These are phyloP conservation scores for Lentinula lateritia DNA, from an alignment of 768 basidiomycete genomes.

Conservation along the genomic window DNA sequence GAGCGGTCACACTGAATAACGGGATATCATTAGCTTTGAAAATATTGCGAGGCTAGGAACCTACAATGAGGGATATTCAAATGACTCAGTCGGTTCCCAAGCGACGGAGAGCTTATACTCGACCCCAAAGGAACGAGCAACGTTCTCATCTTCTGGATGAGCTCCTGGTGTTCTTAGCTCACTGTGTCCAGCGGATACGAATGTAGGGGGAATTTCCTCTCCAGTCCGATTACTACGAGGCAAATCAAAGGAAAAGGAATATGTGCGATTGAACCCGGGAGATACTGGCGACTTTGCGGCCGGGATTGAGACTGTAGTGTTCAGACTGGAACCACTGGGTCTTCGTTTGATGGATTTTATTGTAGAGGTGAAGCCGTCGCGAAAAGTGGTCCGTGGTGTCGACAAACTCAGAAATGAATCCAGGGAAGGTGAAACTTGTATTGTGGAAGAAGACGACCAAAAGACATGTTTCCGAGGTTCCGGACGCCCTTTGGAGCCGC, in stretches of 20 bases:
- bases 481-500: slow-evolving; percentile 14
- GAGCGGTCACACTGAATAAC: slow-evolving; percentile 51
- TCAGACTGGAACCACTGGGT: slow-evolving; percentile 37
- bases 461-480: slow-evolving; percentile 40
- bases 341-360: slow-evolving; percentile 23
- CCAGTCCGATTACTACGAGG: slow-evolving; percentile 42
- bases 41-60: slow-evolving; percentile 17
- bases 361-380: slow-evolving; percentile 29
- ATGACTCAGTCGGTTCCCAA: slow-evolving; percentile 51
- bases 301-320: slow-evolving; percentile 23
- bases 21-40: slow-evolving; percentile 8
- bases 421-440: slow-evolving; percentile 33
- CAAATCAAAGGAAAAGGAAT: slow-evolving; percentile 52
- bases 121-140: slow-evolving; percentile 24
- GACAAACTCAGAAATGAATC: slow-evolving; percentile 15
- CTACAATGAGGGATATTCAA: slow-evolving; percentile 42
- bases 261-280: slow-evolving; percentile 26
- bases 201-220: slow-evolving; percentile 61
- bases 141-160: not conserved
- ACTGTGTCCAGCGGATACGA: slow-evolving; percentile 26
- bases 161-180: slow-evolving; percentile 10
- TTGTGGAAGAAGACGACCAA: slow-evolving; percentile 38
- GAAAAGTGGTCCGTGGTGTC: slow-evolving; percentile 32
- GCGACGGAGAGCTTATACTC: slow-evolving; percentile 49
- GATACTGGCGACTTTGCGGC: slow-evolving; percentile 10